Evolutionary conservation across 1,284 basidiomycete genomes (phyloP), one percentile per base, ranked within the genome.

Genomic region (Athelia sp.): DNA sequence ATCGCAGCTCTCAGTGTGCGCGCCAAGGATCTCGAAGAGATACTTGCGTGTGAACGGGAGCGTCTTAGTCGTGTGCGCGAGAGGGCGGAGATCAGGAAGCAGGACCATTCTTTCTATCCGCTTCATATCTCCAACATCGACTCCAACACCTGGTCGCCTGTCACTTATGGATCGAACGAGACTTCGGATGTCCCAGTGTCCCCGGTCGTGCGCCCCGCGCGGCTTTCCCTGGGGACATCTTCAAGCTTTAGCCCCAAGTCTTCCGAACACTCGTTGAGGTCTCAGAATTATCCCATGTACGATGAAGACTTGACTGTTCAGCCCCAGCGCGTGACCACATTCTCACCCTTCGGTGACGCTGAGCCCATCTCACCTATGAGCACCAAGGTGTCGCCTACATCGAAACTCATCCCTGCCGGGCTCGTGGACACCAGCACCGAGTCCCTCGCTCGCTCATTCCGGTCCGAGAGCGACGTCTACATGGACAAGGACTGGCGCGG

Each of bases 1-100:
- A 68, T 86, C 21, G 62, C 71, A 46, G 68, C 73, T 8, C 66
- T 86, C 21, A 79, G 74, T 55, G 68, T 72, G 29, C 76, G 78
- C 45, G 78, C 81, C 38, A 69, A 75, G 49, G 80, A 82, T 54
- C 65, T 83, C 51, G 86, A 88, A 64, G 79, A 78, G 23, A 76
- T 66, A 50, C 66, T 84, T 15, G 61, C 69, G 17, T 70, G 70
- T 52, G 79, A 79, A 63, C 80, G 74, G 62, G 78, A 79, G 55
- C 72, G 71, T 44, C 62, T 87, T 51, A 67, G 62, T 54, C 56
- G 63, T 29, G 70, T 78, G 47, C 78, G 73, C 56, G 78, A 81
- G 53, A 74, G 73, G 45, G 74, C 76, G 34, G 76, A 78, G 56
- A 58, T 65, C 46, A 67, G 71, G 51, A 75, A 65, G 58, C 71